Evolutionary conservation across 176 grass and related monocot species (phyloP), one percentile per base, ranked within the genome.

Genomic region (Avena insularis): DNA sequence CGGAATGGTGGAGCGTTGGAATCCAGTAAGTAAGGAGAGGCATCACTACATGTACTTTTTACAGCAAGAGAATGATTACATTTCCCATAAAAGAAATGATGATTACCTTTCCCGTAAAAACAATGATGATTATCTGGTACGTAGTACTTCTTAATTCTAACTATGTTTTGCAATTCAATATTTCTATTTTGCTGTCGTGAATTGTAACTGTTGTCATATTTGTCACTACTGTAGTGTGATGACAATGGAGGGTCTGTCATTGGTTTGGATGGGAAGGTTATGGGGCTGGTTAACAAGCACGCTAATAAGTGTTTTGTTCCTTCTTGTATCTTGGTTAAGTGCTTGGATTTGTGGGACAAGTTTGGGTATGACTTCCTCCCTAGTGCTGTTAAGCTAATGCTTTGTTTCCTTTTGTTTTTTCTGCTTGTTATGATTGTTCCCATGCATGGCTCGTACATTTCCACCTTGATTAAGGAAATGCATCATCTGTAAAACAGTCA

Each of bases 11-110:
- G 29, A 73, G 60, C 47, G 12, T 29, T 27, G 1, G 36, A 31
- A 17, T 60, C 68, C 82, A 47, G 0, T 11, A 4, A 3, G 8
- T 46, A 6, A 8, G 2, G 68, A 83, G 12, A 53, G 68, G 4
- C 5, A 59, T 46, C 82, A 83, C 38, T 74, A 60, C 12, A 60
- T 83, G 68, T 83, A 73, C 2, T 4, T 72, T 47, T 43, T 36
- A 2, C 27, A 35, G 1, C 0, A 43, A 35, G 3, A 23, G 3
- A 15, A 54, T 15, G 51, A 15, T 54, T 54, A 15, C 51, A 13
- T 13, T 54, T 54, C 51, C 56, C 56, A 20, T 59, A 8, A 9
- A 59, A 59, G 2, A 59, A 8, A 61, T 23, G 58, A 23, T 21
- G 15, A 55, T 55, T 10, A 61, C 20, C 20, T 23, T 61, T 61